These are phyloP conservation scores for Monilinia laxa DNA, from an alignment of 2,329 filamentous ascomycete genomes.

Conservation along the genomic window DNA sequence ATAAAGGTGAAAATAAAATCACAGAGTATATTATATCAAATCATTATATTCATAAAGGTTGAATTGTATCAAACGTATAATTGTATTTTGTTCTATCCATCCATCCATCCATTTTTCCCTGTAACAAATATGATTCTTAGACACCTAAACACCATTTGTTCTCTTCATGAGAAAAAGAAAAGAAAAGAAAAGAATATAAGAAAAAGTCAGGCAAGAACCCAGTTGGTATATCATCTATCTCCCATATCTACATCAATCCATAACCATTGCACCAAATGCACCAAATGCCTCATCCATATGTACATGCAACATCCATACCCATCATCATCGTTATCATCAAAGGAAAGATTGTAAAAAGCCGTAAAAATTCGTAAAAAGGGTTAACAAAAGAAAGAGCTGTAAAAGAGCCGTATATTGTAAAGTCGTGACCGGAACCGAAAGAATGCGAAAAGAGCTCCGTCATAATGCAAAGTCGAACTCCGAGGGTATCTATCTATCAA, in stretches of 20 bases:
- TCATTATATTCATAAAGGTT: neutral
- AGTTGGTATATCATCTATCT: conserved; percentile 13
- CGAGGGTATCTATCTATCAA: conserved; percentile 10
- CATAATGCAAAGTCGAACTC: conserved; percentile 4
- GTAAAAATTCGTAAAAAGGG: neutral
- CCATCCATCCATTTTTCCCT: neutral
- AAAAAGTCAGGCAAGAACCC: neutral
- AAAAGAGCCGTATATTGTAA: neutral
- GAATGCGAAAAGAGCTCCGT: neutral
- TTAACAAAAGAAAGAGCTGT: conserved; percentile 9
- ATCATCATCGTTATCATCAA: neutral
- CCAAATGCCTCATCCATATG: neutral
- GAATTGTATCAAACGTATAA: neutral
- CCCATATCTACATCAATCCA: neutral
- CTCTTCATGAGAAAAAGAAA: neutral
- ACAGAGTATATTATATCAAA: neutral
- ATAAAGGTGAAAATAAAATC: too few species aligned
- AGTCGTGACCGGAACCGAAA: neutral
- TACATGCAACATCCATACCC: neutral
- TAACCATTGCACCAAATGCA: neutral
- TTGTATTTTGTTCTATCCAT: neutral
- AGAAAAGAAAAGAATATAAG: neutral
- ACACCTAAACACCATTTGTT: neutral
- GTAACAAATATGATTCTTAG: neutral
- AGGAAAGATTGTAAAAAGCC: neutral